Percentiles rank a stretch among this genome's conserved stretches.
phyloP scores from a whole-genome alignment of 371 early-diverging fungal species.

The Fennellomyces sp. region DNA sequence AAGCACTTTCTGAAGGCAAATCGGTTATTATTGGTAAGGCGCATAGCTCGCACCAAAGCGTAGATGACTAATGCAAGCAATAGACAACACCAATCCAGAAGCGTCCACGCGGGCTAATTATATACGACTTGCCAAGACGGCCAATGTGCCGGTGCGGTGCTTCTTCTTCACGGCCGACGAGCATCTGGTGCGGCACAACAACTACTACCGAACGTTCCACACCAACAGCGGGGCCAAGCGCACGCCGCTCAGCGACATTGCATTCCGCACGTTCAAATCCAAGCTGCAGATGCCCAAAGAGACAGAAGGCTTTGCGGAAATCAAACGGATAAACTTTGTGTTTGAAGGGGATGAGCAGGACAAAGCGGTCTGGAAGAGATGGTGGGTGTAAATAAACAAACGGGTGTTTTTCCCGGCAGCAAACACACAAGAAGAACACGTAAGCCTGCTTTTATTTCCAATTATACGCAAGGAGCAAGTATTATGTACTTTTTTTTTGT shows the following conservation, averaged over 20 bases:
- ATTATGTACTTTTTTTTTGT: background rate
- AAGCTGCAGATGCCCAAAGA: conserved; percentile 55
- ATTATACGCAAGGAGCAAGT: conserved; percentile 1
- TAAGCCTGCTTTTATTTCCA: background rate
- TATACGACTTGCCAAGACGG: conserved; percentile 62
- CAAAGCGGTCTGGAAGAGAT: conserved; percentile 44
- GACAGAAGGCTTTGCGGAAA: conserved; percentile 67
- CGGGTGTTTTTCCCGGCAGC: conserved; percentile 1
- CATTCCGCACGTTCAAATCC: conserved; percentile 52
- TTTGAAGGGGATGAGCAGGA: conserved; percentile 55
- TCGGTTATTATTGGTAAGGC: conserved; percentile 64
- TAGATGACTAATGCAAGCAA: background rate
- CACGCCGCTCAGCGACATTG: conserved; percentile 57
- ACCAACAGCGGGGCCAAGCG: conserved; percentile 14
- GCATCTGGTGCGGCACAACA: conserved; percentile 79
- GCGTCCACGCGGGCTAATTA: conserved; percentile 62
- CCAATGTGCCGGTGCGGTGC: conserved; percentile 63
- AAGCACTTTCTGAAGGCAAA: conserved; percentile 54
- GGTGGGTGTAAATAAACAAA: conserved; percentile 37
- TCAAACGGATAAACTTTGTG: conserved; percentile 65
- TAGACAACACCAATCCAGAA: conserved; percentile 89
- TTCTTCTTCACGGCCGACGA: conserved; percentile 67
- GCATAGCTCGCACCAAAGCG: background rate
- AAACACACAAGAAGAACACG: background rate
- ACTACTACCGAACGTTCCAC: conserved; percentile 61